A percentile compares a stretch with the other conserved stretches of the same genome.
phyloP scores from a whole-genome alignment of 805 yeast species.

The Sporopachydermia lactativora region DNA sequence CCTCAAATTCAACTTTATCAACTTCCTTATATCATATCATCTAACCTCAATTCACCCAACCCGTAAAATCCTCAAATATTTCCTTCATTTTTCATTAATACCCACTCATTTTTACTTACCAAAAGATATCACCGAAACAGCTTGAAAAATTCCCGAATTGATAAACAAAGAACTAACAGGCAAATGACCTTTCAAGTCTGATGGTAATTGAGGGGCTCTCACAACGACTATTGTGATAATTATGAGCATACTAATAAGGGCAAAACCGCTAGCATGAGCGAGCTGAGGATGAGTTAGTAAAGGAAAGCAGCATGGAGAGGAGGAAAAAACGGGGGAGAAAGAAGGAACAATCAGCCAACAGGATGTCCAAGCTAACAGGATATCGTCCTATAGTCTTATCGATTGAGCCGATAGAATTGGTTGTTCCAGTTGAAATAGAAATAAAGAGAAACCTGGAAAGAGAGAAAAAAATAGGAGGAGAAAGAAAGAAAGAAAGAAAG shows the following conservation, averaged over 20 bases:
- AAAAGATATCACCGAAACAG: conserved; percentile 86
- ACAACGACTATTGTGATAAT: conserved; percentile 62
- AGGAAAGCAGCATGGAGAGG: background rate
- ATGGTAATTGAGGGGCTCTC: conserved; percentile 52
- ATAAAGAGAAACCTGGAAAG: too few relatives aligned
- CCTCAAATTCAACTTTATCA: too few relatives aligned
- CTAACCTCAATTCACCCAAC: too few relatives aligned
- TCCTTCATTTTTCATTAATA: too few relatives aligned
- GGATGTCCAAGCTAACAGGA: too few relatives aligned
- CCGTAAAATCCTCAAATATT: too few relatives aligned
- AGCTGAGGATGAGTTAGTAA: conserved; percentile 19
- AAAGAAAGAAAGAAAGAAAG: too few relatives aligned
- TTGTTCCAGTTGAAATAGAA: too few relatives aligned
- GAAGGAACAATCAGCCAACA: background rate
- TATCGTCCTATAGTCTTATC: too few relatives aligned
- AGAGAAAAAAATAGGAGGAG: too few relatives aligned
- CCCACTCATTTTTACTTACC: conserved; percentile 4
- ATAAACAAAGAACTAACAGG: conserved; percentile 33
- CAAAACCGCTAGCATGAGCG: conserved; percentile 80
- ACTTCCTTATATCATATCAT: too few relatives aligned
- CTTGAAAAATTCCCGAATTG: conserved; percentile 63
- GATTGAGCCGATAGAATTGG: background rate
- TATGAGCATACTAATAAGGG: conserved; percentile 68
- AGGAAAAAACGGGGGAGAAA: background rate
- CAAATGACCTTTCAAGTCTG: conserved; percentile 33